Percentiles rank a stretch among this genome's conserved stretches.
Conservation (phyloP, 306 rosid genomes). For the Erythrophleum fordii region DNA sequence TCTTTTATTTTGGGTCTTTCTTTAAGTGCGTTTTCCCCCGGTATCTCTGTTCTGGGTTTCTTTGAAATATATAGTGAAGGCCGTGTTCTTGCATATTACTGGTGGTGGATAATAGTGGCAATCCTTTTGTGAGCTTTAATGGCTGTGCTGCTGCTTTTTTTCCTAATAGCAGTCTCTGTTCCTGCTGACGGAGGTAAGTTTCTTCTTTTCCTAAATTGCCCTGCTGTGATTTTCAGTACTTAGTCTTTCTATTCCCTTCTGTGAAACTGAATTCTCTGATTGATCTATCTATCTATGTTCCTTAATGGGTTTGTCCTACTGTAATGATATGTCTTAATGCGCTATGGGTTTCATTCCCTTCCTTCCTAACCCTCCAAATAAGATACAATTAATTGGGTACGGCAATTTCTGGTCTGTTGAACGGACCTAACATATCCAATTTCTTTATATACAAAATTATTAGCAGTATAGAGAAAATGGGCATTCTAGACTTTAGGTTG, state of each 20-base stretch:
- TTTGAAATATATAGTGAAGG: conserved; percentile 16
- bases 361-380: not conserved
- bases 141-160: conserved; percentile 56
- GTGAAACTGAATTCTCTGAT: not conserved
- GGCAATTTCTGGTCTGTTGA: no score
- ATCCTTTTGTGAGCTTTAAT: conserved; percentile 39
- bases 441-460: not conserved
- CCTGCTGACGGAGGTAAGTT: conserved; percentile 70
- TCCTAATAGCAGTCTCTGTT: conserved; percentile 52
- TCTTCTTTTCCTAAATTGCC: not conserved
- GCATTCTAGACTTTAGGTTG: not conserved
- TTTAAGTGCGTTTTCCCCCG: not conserved
- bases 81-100: conserved; percentile 27
- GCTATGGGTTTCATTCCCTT: not conserved
- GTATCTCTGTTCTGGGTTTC: conserved; percentile 35
- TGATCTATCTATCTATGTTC: not conserved
- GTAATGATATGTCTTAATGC: conserved; percentile 8
- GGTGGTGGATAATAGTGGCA: not conserved
- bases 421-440: not conserved
- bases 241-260: not conserved
- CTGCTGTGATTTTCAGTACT: not conserved
- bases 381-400: no score
- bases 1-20: not conserved
- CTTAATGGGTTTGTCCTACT: not conserved
- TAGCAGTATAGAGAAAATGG: not conserved